Evolutionary conservation across 305 asterid species (phyloP).

Genomic region (Ilex paraguariensis): DNA sequence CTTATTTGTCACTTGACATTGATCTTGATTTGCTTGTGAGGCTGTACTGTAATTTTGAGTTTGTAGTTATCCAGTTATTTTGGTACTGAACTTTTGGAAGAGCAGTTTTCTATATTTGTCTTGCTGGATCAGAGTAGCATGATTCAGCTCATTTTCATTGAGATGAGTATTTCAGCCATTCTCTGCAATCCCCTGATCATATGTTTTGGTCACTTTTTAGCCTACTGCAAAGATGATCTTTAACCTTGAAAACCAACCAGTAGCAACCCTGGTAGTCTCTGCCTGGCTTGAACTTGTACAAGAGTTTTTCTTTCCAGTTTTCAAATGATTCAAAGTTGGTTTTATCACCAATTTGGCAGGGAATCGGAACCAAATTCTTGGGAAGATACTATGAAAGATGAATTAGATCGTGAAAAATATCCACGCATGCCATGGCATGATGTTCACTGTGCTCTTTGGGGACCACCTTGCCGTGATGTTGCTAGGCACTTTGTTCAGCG

Average conservation of each 20-base stretch:
- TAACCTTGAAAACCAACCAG: too few species aligned
- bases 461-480: conserved; percentile 91
- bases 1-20: conserved; percentile 3
- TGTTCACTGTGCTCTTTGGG: conserved; percentile 98
- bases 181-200: too few species aligned
- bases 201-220: too few species aligned
- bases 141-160: too few species aligned
- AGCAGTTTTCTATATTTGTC: too few species aligned
- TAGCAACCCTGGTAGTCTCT: too few species aligned
- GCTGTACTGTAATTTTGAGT: conserved; percentile 3
- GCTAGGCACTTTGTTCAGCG: conserved; percentile 98
- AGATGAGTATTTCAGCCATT: too few species aligned
- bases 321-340: too few species aligned
- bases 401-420: conserved; percentile 70
- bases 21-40: conserved; percentile 5
- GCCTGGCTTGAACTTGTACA: background rate
- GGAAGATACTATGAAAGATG: conserved; percentile 98
- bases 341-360: conserved; percentile 22
- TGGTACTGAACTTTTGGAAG: too few species aligned
- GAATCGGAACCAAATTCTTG: conserved; percentile 98
- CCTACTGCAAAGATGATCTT: too few species aligned
- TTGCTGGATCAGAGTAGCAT: too few species aligned
- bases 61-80: conserved; percentile 4
- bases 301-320: too few species aligned
- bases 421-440: conserved; percentile 99